phyloP scores from a whole-genome alignment of 768 basidiomycete species.

The Hypholoma sublateritium region DNA sequence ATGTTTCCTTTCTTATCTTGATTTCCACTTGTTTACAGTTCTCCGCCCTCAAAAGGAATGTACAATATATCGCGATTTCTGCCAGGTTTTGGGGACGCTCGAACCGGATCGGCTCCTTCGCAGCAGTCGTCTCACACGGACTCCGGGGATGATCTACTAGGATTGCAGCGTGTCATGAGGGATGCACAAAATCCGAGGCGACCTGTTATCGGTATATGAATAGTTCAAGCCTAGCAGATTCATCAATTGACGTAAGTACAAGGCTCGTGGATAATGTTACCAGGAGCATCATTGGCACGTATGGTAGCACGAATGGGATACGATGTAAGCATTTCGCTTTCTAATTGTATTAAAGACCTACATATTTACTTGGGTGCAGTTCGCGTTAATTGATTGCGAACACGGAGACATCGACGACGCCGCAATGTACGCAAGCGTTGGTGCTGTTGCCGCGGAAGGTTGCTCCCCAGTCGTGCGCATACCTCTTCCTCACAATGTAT shows the following conservation, averaged over 20 bases:
- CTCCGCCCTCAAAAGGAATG: slow-evolving; percentile 1
- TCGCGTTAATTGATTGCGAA: slow-evolving; percentile 19
- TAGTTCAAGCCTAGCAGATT: neutral
- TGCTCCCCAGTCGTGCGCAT: slow-evolving; percentile 19
- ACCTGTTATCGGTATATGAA: slow-evolving; percentile 19
- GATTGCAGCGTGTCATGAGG: slow-evolving; percentile 16
- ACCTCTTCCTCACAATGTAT: slow-evolving; percentile 13
- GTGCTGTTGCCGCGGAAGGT: slow-evolving; percentile 18
- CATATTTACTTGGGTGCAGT: slow-evolving; percentile 6
- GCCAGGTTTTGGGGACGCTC: neutral
- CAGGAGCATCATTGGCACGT: slow-evolving; percentile 16
- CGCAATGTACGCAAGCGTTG: slow-evolving; percentile 20
- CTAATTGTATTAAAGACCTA: neutral
- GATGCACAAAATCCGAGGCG: slow-evolving; percentile 15
- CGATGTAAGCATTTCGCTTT: slow-evolving; percentile 11
- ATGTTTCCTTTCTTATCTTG: neutral
- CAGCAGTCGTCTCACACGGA: neutral
- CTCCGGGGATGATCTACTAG: slow-evolving; percentile 11
- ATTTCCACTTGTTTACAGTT: neutral
- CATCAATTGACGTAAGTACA: neutral
- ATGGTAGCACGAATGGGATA: slow-evolving; percentile 20
- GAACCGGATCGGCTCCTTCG: neutral
- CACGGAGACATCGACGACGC: slow-evolving; percentile 22
- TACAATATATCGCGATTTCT: slow-evolving; percentile 8
- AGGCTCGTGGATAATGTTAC: slow-evolving; percentile 24